phyloP scores from a whole-genome alignment of 73 alveolate genomes.

The Stentor roeselii region DNA sequence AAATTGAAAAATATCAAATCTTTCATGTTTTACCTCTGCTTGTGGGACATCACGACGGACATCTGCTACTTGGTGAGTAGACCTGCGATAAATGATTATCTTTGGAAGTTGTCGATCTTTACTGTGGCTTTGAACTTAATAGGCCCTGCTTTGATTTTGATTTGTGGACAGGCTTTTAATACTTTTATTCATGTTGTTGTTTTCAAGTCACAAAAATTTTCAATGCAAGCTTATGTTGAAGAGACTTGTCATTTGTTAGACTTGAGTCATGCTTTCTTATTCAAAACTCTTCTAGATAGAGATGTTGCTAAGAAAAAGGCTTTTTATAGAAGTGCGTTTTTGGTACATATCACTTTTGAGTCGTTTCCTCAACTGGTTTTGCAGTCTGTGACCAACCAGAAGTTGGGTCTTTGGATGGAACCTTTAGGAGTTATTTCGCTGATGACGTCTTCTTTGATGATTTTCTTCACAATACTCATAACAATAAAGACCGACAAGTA shows the following conservation, averaged over 20 bases:
- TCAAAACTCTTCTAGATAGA: conserved; percentile 2
- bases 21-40: conserved; percentile 7
- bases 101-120: background rate
- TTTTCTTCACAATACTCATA: background rate
- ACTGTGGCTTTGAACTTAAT: background rate
- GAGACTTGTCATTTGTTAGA: background rate
- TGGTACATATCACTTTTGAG: background rate
- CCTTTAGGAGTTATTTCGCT: background rate
- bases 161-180: background rate
- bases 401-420: background rate
- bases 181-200: background rate
- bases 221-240: too few species aligned
- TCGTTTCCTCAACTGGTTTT: conserved; percentile 14
- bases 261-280: background rate
- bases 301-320: background rate
- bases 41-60: background rate
- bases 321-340: background rate
- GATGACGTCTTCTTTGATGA: background rate
- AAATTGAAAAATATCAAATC: background rate
- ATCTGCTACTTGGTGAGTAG: conserved; percentile 16
- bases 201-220: background rate
- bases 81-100: background rate
- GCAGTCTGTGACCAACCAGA: background rate
- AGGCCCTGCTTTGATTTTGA: background rate
- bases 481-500: conserved; percentile 13